These are phyloP conservation scores for Cornus suecica DNA, from an alignment of 148 eudicot species.

Conservation along the genomic window DNA sequence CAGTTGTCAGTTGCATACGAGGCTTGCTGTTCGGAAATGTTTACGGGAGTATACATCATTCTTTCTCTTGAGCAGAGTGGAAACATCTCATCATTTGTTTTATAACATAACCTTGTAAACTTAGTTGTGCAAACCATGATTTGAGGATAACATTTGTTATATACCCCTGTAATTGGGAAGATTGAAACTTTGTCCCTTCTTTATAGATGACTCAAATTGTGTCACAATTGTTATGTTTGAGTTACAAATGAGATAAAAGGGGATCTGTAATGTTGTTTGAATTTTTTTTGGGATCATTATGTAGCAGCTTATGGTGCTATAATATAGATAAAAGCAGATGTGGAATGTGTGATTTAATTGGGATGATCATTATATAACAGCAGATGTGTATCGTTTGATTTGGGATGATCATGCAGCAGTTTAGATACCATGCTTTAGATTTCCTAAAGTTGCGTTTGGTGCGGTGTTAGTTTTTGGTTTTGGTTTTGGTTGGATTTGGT, in stretches of 20 bases:
- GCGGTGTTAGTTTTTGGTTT: too few relatives aligned
- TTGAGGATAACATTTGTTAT: constrained; percentile 5
- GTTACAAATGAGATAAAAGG: background rate
- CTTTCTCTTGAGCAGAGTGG: constrained; percentile 5
- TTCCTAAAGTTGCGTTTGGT: too few relatives aligned
- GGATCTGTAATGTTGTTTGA: background rate
- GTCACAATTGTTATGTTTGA: background rate
- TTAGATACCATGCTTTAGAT: too few relatives aligned
- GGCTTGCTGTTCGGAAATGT: background rate
- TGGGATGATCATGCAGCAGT: too few relatives aligned
- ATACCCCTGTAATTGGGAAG: constrained; percentile 7
- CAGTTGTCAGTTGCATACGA: background rate
- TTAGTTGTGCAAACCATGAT: constrained; percentile 6
- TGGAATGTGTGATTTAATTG: too few relatives aligned
- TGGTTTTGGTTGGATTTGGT: too few relatives aligned
- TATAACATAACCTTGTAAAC: constrained; percentile 1
- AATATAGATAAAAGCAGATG: too few relatives aligned
- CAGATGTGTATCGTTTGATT: too few relatives aligned
- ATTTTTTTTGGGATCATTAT: background rate
- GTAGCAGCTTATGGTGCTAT: background rate
- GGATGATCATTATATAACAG: too few relatives aligned
- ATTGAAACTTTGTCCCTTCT: constrained; percentile 10
- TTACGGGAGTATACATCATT: background rate
- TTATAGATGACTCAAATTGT: background rate
- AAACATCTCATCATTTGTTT: constrained; percentile 9